Evolutionary conservation across 768 basidiomycete species (phyloP), one percentile per base, ranked within the genome.

Genomic region (Cystobasidium onofrii): DNA sequence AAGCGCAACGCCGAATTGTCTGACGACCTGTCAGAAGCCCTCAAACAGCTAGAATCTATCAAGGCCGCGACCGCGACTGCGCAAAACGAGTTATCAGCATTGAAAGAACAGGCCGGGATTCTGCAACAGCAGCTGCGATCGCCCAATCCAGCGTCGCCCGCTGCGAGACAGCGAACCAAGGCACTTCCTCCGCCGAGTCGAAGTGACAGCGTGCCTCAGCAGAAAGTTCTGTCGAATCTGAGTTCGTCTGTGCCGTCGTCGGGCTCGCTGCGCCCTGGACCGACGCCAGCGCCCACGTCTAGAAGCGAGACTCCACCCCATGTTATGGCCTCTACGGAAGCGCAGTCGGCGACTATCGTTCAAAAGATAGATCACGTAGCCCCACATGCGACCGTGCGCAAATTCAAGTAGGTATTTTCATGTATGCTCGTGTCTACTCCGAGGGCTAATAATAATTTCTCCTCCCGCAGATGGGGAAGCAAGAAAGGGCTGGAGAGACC

Each of bases 1-100:
- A 88, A 88, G 6, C 87, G 92, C 61, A 98, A 98, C 82, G 92
- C 94, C 78, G 91, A 94, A 80, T 85, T 99, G 6, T 89, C 90
- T 0, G 90, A 92, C 80, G 86, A 97, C 54, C 90, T 90, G 76
- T 85, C 88, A 3, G 89, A 91, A 36, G 90, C 94, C 75, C 82
- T 87, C 12, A 87, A 90, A 41, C 88, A 90, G 74, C 85, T 90
- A 78, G 94, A 96, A 63, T 64, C 76, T 25, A 63, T 81, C 67
- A 77, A 82, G 75, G 80, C 81, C 73, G 76, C 74, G 33, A 39
- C 80, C 20, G 73, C 78, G 23, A 76, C 80, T n/a, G 63, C 73
- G 10, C 76, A 78, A 33, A 50, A 39, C 31, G 50, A 43, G 13
- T 54, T 46, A 15, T 20, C 43, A 27, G 46, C 36, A n/a, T 12